A percentile compares a stretch with the other conserved stretches of the same genome.
Evolutionary conservation across 2,329 filamentous ascomycete genomes (phyloP).

Genomic region (Fonsecaea monophora): DNA sequence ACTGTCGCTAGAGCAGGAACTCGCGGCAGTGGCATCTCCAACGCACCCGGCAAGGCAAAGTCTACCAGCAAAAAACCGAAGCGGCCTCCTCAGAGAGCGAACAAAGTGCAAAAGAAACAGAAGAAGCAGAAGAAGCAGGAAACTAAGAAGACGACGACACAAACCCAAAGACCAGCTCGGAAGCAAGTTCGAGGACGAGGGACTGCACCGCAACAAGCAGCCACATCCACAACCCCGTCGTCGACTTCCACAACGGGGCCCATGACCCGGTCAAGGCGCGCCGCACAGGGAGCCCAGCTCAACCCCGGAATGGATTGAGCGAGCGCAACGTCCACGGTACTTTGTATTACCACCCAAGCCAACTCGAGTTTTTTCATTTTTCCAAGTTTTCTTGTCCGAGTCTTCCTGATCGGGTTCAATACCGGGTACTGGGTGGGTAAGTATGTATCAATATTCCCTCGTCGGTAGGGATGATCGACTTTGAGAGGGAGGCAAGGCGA

Average conservation of each 20-base stretch:
- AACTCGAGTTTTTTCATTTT: too few relatives aligned
- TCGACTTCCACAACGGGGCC: background rate
- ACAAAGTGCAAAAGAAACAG: conserved; percentile 4
- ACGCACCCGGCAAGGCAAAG: background rate
- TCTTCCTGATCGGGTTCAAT: too few relatives aligned
- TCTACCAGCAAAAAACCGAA: background rate
- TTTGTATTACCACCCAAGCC: too few relatives aligned
- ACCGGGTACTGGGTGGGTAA: too few relatives aligned
- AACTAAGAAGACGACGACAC: background rate
- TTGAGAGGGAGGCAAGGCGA: too few relatives aligned
- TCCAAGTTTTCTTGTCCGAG: too few relatives aligned
- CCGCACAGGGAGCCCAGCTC: background rate
- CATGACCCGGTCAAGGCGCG: background rate
- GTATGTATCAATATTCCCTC: too few relatives aligned
- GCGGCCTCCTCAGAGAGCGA: background rate
- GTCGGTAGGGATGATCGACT: too few relatives aligned
- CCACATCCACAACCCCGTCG: background rate
- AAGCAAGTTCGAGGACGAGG: background rate
- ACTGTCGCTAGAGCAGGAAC: background rate
- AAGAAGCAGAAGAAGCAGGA: conserved; percentile 1
- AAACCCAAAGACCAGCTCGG: background rate
- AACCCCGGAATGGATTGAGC: background rate
- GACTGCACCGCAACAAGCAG: background rate
- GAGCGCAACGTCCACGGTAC: background rate
- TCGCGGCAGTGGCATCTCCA: background rate